Percentiles rank a stretch among this genome's conserved stretches.
These are phyloP conservation scores for Grigorovia jiainica DNA, from an alignment of 805 yeast genomes.

Conservation along the genomic window DNA sequence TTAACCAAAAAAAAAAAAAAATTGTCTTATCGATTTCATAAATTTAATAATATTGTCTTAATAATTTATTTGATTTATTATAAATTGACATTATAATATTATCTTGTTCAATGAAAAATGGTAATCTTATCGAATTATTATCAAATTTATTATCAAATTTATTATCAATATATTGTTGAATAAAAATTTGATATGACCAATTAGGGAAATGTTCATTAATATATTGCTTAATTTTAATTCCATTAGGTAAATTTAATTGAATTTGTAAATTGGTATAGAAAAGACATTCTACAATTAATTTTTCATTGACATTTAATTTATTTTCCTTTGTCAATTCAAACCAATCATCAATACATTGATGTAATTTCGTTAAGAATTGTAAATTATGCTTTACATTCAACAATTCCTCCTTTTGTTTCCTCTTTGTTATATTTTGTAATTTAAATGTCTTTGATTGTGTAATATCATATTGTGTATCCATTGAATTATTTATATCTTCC, in stretches of 20 bases:
- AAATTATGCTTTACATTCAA: conserved; percentile 15
- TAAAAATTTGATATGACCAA: conserved; percentile 5
- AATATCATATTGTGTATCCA: conserved; percentile 9
- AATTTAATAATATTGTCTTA: not conserved
- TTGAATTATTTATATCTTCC: not conserved
- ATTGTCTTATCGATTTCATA: not conserved
- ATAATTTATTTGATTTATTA: conserved; percentile 4
- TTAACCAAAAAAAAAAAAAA: too few relatives aligned
- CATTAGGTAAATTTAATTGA: conserved; percentile 19
- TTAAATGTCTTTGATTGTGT: conserved; percentile 25
- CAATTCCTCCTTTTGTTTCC: conserved; percentile 13
- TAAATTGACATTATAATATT: conserved; percentile 21
- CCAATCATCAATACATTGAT: conserved; percentile 15
- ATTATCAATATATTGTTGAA: conserved; percentile 7
- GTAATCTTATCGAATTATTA: not conserved
- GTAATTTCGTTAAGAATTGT: conserved; percentile 12
- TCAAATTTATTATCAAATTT: conserved; percentile 1
- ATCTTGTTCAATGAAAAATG: conserved; percentile 23
- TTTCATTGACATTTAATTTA: not conserved
- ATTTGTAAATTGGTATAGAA: conserved; percentile 21
- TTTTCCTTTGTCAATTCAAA: conserved; percentile 10
- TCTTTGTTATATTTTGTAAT: conserved; percentile 16
- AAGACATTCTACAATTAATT: conserved; percentile 10
- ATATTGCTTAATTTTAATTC: conserved; percentile 11
- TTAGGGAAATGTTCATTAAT: conserved; percentile 1